A percentile compares a stretch with the other conserved stretches of the same genome.
Evolutionary conservation across 805 yeast genomes (phyloP).

Genomic region (Saccharomycodes ludwigii): DNA sequence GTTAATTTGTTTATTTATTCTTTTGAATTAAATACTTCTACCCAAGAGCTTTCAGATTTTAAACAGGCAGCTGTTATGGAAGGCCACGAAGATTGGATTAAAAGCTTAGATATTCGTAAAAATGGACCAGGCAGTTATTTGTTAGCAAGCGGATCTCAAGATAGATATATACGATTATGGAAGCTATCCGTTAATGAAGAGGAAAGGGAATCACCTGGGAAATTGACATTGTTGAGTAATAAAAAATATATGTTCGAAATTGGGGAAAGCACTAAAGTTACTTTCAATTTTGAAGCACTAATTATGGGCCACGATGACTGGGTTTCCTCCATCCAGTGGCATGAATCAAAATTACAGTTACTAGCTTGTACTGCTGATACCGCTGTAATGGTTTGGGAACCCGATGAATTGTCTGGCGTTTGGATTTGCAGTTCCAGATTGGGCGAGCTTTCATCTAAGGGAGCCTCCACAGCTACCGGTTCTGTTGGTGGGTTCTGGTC

Average conservation of each 20-base stretch:
- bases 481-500: constrained; percentile 69
- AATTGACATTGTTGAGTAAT: constrained; percentile 48
- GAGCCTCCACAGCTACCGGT: constrained; percentile 97
- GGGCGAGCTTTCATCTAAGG: constrained; percentile 90
- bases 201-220: constrained; percentile 26
- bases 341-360: constrained; percentile 35
- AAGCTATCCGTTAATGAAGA: constrained; percentile 50
- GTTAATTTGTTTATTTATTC: constrained; percentile 41
- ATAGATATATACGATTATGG: constrained; percentile 87
- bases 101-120: constrained; percentile 49
- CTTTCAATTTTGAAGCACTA: constrained; percentile 78
- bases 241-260: constrained; percentile 54
- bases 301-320: constrained; percentile 98
- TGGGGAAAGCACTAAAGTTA: constrained; percentile 27
- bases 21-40: constrained; percentile 18
- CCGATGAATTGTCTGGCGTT: constrained; percentile 73
- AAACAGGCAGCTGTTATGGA: constrained; percentile 40
- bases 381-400: constrained; percentile 87
- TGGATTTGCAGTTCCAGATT: constrained; percentile 76
- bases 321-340: constrained; percentile 83
- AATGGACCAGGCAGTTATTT: constrained; percentile 39
- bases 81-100: constrained; percentile 97
- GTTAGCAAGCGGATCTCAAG: constrained; percentile 87
- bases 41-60: constrained; percentile 14
- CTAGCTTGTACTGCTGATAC: constrained; percentile 89